Base-by-base conservation (phyloP, 2,329 filamentous ascomycete genomes). In the Leptodontidium sp. region DNA sequence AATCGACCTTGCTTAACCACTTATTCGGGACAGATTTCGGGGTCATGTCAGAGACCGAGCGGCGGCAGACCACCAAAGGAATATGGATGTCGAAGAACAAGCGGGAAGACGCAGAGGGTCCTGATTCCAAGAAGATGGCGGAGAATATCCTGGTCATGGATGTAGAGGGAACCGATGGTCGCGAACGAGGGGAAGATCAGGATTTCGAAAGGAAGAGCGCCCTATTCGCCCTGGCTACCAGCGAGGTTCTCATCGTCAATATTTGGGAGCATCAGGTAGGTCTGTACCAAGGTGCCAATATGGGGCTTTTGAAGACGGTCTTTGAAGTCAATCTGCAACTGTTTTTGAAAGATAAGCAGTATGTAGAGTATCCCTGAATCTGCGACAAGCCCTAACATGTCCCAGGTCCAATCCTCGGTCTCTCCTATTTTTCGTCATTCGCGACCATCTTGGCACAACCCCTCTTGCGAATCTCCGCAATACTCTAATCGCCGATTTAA, bases 11-110 rank as follows among this genome's bases (percentile, higher is more conserved):
- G 57, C 89, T 99, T 73, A 99, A 99, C 84, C 87, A 95, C 81
- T 90, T 99, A 67, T 99, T 99, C 80, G 93, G 93, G 72, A 99
- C 96, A 74, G 87, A 94, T 67, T 99, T 99, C 83, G 95, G 93
- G 75, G 95, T 99, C 79, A 99, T 99, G 96, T 93, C 93, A 76
- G 96, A 99, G 85, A 87, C 90, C 71, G 94, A 98, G 81, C 89
- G 96, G 73, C 90, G 94, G 71, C 96, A 99, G 85, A 99, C 96
- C 0, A 99, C 96, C 55, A 99, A 98, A 85, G 96, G 96, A 78
- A 99, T 99, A 79, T 99, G 96, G 96, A 91, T 99, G 91, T 97
- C 94, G 73, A 97, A 97, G 84, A 98, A 98, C 82, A 97, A 97
- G 84, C 83, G 84, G 35, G 80, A 82, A 53, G 85, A 86, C 74